Evolutionary conservation across 257 asterid species (phyloP), one percentile per base, ranked within the genome.

Genomic region (Solanum chiquidenum): DNA sequence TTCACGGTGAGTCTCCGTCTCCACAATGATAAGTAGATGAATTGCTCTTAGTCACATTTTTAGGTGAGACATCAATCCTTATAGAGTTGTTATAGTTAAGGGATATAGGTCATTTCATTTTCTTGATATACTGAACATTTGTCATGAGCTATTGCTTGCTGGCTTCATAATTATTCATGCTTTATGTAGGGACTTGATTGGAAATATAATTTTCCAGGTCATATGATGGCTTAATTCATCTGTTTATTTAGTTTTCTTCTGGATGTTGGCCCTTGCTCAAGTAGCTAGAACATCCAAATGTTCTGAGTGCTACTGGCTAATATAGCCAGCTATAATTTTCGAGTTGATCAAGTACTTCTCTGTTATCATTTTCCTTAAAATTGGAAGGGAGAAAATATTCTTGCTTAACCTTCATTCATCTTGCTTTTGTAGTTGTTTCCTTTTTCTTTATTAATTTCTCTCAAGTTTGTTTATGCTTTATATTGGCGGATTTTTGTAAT

Each of bases 1-100:
- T 93, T 96, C 89, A 75, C 62, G 90, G 99, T 96, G 88, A 91
- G 96, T 91, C 83, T 55, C 37, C 38, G 27, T 37, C 49, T 68
- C 16, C 71, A 21, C 62, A 79, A 5, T 44, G 4, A 9, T 79
- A 44, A 29, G 14, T 44, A 7, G 66, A 76, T 40, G 60, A 76
- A 76, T 23, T 6, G 38, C 75, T 40, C 12, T 44, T 4, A 44
- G 34, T 77, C n/a, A 3, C 62, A 44, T 27, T 42, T 3, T 77
- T 12, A 20, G 62, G 46, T 7, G 60, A 44, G 68, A 46, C 29
- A 29, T 46, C 10, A 3, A 29, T 27, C 38, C 16, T 79, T 44
- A 16, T 76, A 37, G 40, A 37, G 40, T 37, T 37, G 1, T 37
- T 37, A 37, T 29, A 29, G 10, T 79, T 16, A 44, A 14, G 4